These are phyloP conservation scores for Penicillium brevicompactum DNA, from an alignment of 2,329 filamentous ascomycete species.

Conservation along the genomic window DNA sequence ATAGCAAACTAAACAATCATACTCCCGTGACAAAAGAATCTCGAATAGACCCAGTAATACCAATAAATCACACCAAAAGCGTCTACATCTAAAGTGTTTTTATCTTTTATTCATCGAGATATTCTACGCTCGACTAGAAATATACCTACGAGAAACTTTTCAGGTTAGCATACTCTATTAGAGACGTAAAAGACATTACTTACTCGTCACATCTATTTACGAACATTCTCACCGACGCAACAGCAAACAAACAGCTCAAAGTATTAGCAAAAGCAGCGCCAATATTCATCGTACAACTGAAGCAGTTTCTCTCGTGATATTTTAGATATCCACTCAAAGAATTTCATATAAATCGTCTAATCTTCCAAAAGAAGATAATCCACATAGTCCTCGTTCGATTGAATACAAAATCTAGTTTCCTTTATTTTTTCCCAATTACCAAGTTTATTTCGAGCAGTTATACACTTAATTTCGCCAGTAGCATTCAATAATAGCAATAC, in stretches of 20 bases:
- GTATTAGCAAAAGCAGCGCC: slow-evolving; percentile 25
- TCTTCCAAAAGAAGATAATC: slow-evolving; percentile 27
- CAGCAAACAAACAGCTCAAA: slow-evolving; percentile 24
- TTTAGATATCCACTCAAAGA: slow-evolving; percentile 30
- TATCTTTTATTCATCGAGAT: slow-evolving; percentile 21
- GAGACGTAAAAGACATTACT: slow-evolving; percentile 2
- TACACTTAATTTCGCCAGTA: slow-evolving; percentile 22
- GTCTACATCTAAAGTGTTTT: slow-evolving; percentile 25
- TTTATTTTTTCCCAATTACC: background rate
- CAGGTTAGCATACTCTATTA: slow-evolving; percentile 9
- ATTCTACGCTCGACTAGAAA: slow-evolving; percentile 22
- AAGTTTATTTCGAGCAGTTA: background rate
- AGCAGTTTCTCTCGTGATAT: slow-evolving; percentile 25
- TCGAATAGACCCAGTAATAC: slow-evolving; percentile 28
- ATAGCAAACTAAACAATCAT: slow-evolving; percentile 26
- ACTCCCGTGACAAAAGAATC: slow-evolving; percentile 23
- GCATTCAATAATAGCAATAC: slow-evolving; percentile 24
- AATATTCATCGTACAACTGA: slow-evolving; percentile 29
- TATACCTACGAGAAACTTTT: slow-evolving; percentile 27
- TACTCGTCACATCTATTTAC: slow-evolving; percentile 29
- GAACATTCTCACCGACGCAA: slow-evolving; percentile 18
- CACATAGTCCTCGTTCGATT: slow-evolving; percentile 26
- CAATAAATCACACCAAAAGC: slow-evolving; percentile 25
- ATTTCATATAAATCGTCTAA: slow-evolving; percentile 28
- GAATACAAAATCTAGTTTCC: slow-evolving; percentile 26